Evolutionary conservation across 2,329 filamentous ascomycete genomes (phyloP).

Genomic region (Hymenoscyphus fraxineus): DNA sequence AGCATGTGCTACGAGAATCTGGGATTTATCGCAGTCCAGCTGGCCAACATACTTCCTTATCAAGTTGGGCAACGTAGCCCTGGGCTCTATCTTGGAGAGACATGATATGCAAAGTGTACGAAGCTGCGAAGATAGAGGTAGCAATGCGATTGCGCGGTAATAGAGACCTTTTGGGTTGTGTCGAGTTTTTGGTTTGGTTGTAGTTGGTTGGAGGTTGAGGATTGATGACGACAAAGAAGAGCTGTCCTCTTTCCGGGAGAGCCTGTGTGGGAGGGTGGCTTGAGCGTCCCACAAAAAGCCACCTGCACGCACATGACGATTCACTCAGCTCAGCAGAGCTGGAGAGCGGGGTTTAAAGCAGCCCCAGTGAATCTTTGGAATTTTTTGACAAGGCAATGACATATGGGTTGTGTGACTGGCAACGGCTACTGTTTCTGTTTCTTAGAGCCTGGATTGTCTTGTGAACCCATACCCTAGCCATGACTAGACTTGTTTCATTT

Average conservation of each 20-base stretch:
- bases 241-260: not conserved
- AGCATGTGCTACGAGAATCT: constrained; percentile 5
- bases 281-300: not conserved
- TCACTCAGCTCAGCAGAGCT: not conserved
- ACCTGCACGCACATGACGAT: not conserved
- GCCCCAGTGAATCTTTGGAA: too few species aligned
- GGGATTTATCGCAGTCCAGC: not conserved
- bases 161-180: not conserved
- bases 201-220: not conserved
- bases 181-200: not conserved
- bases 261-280: not conserved
- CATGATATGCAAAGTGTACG: constrained; percentile 47
- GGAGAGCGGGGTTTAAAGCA: too few species aligned
- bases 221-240: constrained; percentile 13
- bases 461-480: too few species aligned
- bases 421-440: too few species aligned
- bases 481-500: too few species aligned
- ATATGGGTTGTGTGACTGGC: too few species aligned
- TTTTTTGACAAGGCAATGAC: too few species aligned
- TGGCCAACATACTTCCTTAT: constrained; percentile 63
- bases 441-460: too few species aligned
- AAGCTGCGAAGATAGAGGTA: not conserved
- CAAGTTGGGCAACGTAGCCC: constrained; percentile 72
- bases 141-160: not conserved
- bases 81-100: constrained; percentile 74